Evolutionary conservation across 2,329 filamentous ascomycete species (phyloP), one percentile per base, ranked within the genome.

Genomic region (Penicillium corylophilum): DNA sequence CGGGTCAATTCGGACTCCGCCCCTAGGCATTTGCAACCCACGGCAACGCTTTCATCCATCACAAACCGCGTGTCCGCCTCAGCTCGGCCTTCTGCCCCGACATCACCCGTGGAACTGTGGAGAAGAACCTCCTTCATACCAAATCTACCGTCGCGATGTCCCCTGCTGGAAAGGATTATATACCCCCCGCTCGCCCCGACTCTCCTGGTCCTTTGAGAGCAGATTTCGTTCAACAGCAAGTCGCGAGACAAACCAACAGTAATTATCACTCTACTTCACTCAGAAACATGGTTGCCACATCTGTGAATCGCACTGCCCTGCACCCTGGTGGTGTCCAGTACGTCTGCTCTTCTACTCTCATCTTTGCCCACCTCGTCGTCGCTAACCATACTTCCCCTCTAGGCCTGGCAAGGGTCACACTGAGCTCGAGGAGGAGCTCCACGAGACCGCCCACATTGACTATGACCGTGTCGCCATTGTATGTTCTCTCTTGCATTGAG

Each of bases 391-490:
- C 35, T 24, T 47, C 33, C 50, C 36, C 31, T 50, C 51, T 18
- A 95, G 90, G 76, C 90, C 92, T 60, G 81, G 86, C 70, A 82
- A 82, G 68, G 88, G 95, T 73, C 93, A 96, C 84, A 97, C 94
- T 41, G 94, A 97, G 75, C 86, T 99, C 61, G 91, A 99, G 79
- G 91, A 97, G 79, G 90, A 96, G 75, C 88, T 99, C 56, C 92
- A 97, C 77, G 90, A 96, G 77, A 91, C 88, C 71, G 94, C 94
- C 64, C 93, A 99, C 82, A 99, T 99, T 71, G 94, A 99, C 82
- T 99, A 97, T 74, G 89, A 97, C 77, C 89, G 91, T 71, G 94
- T 99, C 69, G 90, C 94, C 59, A 99, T 99, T 81, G 92, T 95
- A 83, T 74, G 89, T 29, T 38, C 12, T 23, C 15, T 22, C 41